Evolutionary conservation across 1,284 basidiomycete genomes (phyloP), one percentile per base, ranked within the genome.

Genomic region (Ceratobasidium sp.): DNA sequence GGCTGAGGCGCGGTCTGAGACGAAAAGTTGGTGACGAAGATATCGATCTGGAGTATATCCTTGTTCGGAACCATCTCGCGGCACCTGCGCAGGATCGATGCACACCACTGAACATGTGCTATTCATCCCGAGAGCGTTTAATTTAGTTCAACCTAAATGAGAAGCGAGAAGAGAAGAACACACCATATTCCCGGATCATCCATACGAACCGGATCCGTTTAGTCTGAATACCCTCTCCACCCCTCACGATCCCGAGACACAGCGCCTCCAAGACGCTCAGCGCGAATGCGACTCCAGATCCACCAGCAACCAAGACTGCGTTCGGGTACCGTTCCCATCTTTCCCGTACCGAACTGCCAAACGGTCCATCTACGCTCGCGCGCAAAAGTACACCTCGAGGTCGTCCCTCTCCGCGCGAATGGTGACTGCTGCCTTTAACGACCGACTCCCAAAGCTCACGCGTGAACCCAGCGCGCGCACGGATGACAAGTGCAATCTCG

Each of bases 51-150:
- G 14, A 96, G 84, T 47, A 88, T 86, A 2, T 87, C 83, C 1
- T 84, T 78, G 9, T 81, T 48, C 0, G 89, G 85, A 15, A 93
- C 85, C 82, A 93, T 86, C 60, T 87, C 85, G 79, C 89, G 87
- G 81, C 93, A 95, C 36, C 87, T 85, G 31, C 91, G 87, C 31
- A 96, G 81, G 59, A 90, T 84, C 2, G 89, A 85, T 0, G 94
- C 93, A 71, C 92, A 90, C 94, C 94, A 96, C 74, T 92, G 90
- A 50, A 95, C 85, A 80, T 96, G 93, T n/a, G 90, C 92, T 93
- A 78, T 19, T 59, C 44, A 44, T 15, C 27, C 22, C 44, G 19
- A 60, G 22, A 17, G 8, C 53, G n/a, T 56, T 22, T 19, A 53
- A 2, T 36, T 33, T 14, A 41, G 53, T 53, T 31, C 22, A 31